These are phyloP conservation scores for Aegilops umbellulata DNA, from an alignment of 176 grass and related monocot genomes.

Conservation along the genomic window DNA sequence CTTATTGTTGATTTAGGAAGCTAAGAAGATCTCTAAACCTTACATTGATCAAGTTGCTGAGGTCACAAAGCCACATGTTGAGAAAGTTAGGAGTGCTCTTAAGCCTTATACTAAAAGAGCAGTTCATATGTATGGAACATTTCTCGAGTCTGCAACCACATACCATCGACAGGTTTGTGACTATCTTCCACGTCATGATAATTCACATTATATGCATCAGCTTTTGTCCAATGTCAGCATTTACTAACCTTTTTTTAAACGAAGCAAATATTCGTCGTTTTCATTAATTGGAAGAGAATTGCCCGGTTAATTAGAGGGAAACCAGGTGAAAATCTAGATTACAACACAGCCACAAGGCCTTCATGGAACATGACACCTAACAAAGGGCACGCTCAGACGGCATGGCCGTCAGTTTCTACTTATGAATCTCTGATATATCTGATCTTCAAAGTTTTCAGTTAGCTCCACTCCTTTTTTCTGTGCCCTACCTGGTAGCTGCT, in stretches of 20 bases:
- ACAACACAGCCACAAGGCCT: neutral
- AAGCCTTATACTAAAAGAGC: constrained; percentile 73
- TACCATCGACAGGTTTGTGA: constrained; percentile 90
- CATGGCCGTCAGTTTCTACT: neutral
- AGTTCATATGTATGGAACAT: constrained; percentile 68
- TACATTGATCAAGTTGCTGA: constrained; percentile 91
- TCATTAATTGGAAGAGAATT: neutral
- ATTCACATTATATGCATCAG: neutral
- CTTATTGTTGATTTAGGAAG: constrained; percentile 55
- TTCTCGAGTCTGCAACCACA: constrained; percentile 79
- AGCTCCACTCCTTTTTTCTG: neutral
- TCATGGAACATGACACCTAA: neutral
- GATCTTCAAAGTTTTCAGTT: neutral
- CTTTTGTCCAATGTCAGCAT: neutral
- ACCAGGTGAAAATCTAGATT: neutral
- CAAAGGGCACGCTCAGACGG: neutral
- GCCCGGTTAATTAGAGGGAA: neutral
- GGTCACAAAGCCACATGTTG: constrained; percentile 81
- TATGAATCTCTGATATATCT: neutral
- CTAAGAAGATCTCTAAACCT: constrained; percentile 84
- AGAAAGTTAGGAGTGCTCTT: constrained; percentile 60
- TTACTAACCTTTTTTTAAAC: neutral
- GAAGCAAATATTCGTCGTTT: neutral
- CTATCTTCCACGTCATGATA: neutral
- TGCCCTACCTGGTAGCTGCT: neutral